A percentile compares a stretch with the other conserved stretches of the same genome.
phyloP scores from a whole-genome alignment of 2,329 filamentous ascomycete species.

The Cladophialophora exuberans region DNA sequence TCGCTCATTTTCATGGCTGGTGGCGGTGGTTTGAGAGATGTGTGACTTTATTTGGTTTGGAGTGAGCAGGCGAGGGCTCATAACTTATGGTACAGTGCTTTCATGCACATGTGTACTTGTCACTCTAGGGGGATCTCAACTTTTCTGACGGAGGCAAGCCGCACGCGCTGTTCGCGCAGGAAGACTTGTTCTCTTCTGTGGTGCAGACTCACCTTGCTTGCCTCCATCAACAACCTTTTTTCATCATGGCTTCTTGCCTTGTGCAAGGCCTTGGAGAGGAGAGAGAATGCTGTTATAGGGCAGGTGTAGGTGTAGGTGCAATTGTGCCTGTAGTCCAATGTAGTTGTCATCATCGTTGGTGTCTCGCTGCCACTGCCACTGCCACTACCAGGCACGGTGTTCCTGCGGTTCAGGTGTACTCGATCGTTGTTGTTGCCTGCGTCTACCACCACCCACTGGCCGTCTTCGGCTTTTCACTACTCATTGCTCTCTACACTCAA shows the following conservation, averaged over 20 bases:
- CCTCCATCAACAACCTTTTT: background rate
- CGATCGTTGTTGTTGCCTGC: no score
- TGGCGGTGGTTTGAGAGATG: background rate
- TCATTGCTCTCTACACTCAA: no score
- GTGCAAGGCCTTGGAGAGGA: background rate
- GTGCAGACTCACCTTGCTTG: background rate
- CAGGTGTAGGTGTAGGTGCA: background rate
- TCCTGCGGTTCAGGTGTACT: no score
- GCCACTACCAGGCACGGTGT: no score
- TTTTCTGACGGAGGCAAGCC: no score
- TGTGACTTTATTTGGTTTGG: background rate
- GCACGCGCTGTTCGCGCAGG: no score
- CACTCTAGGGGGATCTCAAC: background rate
- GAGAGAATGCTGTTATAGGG: background rate
- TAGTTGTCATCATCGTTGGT: no score
- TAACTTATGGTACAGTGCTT: background rate
- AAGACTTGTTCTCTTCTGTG: constrained; percentile 4
- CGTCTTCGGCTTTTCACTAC: no score
- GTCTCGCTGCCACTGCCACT: no score
- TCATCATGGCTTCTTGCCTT: constrained; percentile 1
- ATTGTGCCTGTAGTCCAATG: no score
- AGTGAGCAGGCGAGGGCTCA: constrained; percentile 9
- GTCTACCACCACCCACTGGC: no score
- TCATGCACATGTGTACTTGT: background rate
- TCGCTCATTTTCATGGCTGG: constrained; percentile 11